These are phyloP conservation scores for Annulohypoxylon moriforme DNA, from an alignment of 495 filamentous ascomycete species.

Conservation along the genomic window DNA sequence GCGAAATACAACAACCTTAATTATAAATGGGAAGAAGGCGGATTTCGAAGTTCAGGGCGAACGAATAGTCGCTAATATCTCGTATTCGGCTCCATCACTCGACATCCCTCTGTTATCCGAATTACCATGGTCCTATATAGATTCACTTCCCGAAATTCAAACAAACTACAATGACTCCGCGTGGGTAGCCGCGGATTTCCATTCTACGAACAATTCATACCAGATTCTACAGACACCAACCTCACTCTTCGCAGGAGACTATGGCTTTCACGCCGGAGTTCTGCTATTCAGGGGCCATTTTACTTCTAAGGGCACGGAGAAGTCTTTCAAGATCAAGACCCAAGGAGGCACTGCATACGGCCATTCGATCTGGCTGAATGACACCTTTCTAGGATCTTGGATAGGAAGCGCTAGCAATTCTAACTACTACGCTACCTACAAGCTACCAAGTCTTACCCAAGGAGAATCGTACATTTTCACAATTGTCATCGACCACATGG, in stretches of 20 bases:
- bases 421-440: slow-evolving; percentile 65
- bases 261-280: slow-evolving; percentile 76
- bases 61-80: slow-evolving; percentile 55
- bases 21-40: slow-evolving; percentile 69
- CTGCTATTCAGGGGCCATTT: slow-evolving; percentile 80
- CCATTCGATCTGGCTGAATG: slow-evolving; percentile 67
- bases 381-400: slow-evolving; percentile 67
- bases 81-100: slow-evolving; percentile 64
- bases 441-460: slow-evolving; percentile 61
- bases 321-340: slow-evolving; percentile 64
- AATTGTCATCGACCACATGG: slow-evolving; percentile 78
- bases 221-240: slow-evolving; percentile 67
- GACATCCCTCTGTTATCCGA: slow-evolving; percentile 64
- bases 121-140: slow-evolving; percentile 73
- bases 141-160: slow-evolving; percentile 76
- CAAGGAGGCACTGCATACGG: slow-evolving; percentile 74
- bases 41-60: slow-evolving; percentile 61
- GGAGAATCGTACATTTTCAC: slow-evolving; percentile 72
- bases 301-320: slow-evolving; percentile 70
- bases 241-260: slow-evolving; percentile 75
- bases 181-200: slow-evolving; percentile 69
- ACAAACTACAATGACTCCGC: slow-evolving; percentile 72
- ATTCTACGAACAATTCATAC: slow-evolving; percentile 67
- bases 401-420: slow-evolving; percentile 59
- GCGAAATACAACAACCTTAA: slow-evolving; percentile 57